Conservation (phyloP, 768 basidiomycete genomes). For the Dacryopinax primogenitus region DNA sequence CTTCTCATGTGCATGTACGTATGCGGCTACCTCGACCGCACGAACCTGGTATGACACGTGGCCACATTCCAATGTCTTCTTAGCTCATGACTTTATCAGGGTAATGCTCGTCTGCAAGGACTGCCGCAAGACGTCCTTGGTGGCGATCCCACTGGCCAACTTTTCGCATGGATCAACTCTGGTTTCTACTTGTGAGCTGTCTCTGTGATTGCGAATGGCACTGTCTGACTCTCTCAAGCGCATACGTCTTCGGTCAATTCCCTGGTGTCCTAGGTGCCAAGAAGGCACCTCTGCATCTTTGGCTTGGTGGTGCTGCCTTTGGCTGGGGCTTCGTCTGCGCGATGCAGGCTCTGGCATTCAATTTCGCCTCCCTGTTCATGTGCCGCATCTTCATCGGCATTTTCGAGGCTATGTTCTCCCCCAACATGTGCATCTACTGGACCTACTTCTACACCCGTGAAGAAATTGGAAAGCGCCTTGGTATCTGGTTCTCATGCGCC, state of each 20-base stretch:
- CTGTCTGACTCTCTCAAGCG: too few species aligned
- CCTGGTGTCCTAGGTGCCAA: neutral
- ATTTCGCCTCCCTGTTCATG: constrained; percentile 46
- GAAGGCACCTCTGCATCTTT: neutral
- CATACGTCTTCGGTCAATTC: constrained; percentile 32
- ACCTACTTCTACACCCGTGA: neutral
- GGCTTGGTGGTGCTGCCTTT: neutral
- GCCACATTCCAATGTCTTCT: too few species aligned
- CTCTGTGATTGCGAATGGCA: too few species aligned
- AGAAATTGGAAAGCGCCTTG: neutral
- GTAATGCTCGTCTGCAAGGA: constrained; percentile 64
- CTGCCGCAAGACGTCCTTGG: constrained; percentile 49
- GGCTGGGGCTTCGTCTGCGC: neutral
- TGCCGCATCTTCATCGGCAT: constrained; percentile 51
- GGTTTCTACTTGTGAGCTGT: constrained; percentile 68
- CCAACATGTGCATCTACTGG: too few species aligned
- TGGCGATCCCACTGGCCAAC: constrained; percentile 51
- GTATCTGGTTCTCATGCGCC: neutral
- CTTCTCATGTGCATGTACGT: too few species aligned
- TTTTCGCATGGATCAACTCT: constrained; percentile 67
- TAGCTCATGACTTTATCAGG: constrained; percentile 64
- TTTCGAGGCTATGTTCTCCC: constrained; percentile 68
- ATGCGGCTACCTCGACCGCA: too few species aligned
- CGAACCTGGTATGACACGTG: too few species aligned
- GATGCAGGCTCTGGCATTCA: neutral